Evolutionary conservation across 1,284 basidiomycete genomes (phyloP), one percentile per base, ranked within the genome.

Genomic region (Spongiforma sp.): DNA sequence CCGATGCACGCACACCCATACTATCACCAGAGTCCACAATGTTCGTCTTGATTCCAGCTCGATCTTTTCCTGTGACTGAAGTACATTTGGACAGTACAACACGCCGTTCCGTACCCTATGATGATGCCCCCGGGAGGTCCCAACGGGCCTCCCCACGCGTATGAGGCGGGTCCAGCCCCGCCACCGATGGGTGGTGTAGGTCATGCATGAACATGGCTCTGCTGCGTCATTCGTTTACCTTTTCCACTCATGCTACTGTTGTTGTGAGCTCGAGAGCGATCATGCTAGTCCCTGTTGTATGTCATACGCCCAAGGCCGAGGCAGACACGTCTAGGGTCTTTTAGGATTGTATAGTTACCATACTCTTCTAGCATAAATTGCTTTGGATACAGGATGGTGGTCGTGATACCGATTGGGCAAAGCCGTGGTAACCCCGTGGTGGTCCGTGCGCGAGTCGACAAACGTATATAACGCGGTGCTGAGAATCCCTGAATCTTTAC

Each of bases 21-120:
- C 77, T 93, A 94, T 73, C 90, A 93, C 73, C 91, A 93, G 74
- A 93, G 91, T 74, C 93, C 93, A 64, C 92, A 94, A 81, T 78
- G 92, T 94, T 82, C 68, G 91, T 66, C 68, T 63, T 68, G 62
- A 53, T 76, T 70, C 76, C 59, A 68, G 60, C 33, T 72, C 65
- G 62, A 68, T 63, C 60, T 11, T 2, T 19, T 56, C 28, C 15
- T 2, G 70, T 71, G 59, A 77, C 73, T 74, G 43, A 78, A 30
- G n/a, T 6, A 8, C 10, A 2, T 60, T 67, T 73, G 68, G 63
- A n/a, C 75, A 93, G 93, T 94, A 75, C 88, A 88, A 78, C 93
- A 93, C 70, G 91, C 92, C 53, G 86, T 92, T 67, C 90, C 91
- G 43, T 94, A 93, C 76, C 89, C 85, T 21, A 93, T 94, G 91